A percentile compares a stretch with the other conserved stretches of the same genome.
phyloP scores from a whole-genome alignment of 2,329 filamentous ascomycete species.

The Cladosporium sp. region DNA sequence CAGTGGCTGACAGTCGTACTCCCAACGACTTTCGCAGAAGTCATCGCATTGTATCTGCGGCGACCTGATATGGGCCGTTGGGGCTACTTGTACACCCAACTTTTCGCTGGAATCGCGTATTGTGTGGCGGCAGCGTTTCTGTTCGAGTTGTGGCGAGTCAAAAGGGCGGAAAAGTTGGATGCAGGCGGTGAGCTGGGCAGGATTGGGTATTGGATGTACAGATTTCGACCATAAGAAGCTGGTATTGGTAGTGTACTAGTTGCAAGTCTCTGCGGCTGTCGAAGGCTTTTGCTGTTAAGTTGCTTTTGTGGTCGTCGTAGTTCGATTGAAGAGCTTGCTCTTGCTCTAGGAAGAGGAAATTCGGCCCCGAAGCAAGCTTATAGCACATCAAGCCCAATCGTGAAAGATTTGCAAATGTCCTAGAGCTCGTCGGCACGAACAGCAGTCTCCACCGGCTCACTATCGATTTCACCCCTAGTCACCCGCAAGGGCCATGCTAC shows the following conservation, averaged over 20 bases:
- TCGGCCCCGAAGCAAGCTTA: too few relatives aligned
- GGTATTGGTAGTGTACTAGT: too few relatives aligned
- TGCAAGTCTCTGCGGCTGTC: too few relatives aligned
- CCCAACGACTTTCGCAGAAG: slow-evolving; percentile 6
- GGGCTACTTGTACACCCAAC: slow-evolving; percentile 36
- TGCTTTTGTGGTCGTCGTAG: too few relatives aligned
- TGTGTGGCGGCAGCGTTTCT: slow-evolving; percentile 32
- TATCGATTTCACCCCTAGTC: slow-evolving; percentile 9
- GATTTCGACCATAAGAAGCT: slow-evolving; percentile 7
- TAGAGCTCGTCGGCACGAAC: not conserved
- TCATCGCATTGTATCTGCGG: slow-evolving; percentile 8
- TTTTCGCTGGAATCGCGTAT: slow-evolving; percentile 37
- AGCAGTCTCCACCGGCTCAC: slow-evolving; percentile 10
- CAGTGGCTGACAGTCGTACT: slow-evolving; percentile 32
- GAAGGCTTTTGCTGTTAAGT: too few relatives aligned
- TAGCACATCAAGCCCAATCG: too few relatives aligned
- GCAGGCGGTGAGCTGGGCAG: not conserved
- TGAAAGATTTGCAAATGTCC: not conserved
- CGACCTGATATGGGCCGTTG: slow-evolving; percentile 3
- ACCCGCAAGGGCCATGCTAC: slow-evolving; percentile 23
- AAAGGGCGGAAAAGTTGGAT: slow-evolving; percentile 2
- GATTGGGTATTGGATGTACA: slow-evolving; percentile 8
- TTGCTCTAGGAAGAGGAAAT: too few relatives aligned
- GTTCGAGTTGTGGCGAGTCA: slow-evolving; percentile 26
- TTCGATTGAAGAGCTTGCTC: too few relatives aligned